Percentiles rank a stretch among this genome's conserved stretches.
Evolutionary conservation across 1,284 basidiomycete species (phyloP).

Genomic region (Puccinia sorghi): DNA sequence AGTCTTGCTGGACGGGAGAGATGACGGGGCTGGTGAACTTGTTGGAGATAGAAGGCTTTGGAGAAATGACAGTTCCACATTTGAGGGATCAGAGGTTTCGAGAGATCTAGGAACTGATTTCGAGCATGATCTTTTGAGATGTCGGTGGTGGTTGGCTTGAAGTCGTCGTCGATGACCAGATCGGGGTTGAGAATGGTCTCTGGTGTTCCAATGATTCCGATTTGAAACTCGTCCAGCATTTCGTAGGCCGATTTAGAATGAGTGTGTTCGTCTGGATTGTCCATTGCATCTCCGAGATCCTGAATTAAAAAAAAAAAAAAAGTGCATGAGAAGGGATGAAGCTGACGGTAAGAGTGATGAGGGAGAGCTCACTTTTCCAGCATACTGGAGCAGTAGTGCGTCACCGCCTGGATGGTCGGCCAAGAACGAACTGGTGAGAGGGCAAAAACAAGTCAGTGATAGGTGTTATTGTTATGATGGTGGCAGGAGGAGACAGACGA

Average conservation of each 20-base stretch:
- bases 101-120: conserved; percentile 89
- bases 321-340: conserved; percentile 50
- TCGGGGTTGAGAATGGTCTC: conserved; percentile 60
- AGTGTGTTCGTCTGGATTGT: conserved; percentile 78
- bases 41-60: conserved; percentile 92
- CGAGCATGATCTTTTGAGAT: conserved; percentile 74
- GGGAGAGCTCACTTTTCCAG: conserved; percentile 31
- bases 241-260: conserved; percentile 90
- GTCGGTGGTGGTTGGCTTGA: conserved; percentile 84
- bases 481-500: conserved; percentile 24
- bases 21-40: conserved; percentile 95
- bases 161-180: conserved; percentile 65
- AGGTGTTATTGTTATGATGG: too few relatives aligned
- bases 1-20: conserved; percentile 80
- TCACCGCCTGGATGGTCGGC: conserved; percentile 83
- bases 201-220: conserved; percentile 75
- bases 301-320: conserved; percentile 58
- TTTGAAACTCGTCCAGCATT: conserved; percentile 81
- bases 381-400: conserved; percentile 68
- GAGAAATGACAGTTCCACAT: conserved; percentile 81
- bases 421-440: conserved; percentile 65
- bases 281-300: conserved; percentile 80
- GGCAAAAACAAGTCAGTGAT: neutral
- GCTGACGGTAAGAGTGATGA: conserved; percentile 1
- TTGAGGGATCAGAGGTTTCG: conserved; percentile 79